Percentiles rank a stretch among this genome's conserved stretches.
Evolutionary conservation across 2,329 filamentous ascomycete species (phyloP).

Genomic region (Xylariales sp.): DNA sequence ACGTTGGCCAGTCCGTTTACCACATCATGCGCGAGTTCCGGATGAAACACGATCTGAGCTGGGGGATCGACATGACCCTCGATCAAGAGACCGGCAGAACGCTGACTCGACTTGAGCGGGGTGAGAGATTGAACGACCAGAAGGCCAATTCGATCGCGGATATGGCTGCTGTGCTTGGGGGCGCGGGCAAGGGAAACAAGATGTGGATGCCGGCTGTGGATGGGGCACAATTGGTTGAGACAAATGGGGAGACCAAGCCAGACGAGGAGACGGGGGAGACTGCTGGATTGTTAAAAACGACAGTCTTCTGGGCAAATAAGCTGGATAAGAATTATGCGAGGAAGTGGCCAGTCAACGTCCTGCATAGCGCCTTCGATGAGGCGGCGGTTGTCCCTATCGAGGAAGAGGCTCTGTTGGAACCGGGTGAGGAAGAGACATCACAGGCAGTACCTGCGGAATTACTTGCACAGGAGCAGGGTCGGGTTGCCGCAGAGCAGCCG

Average conservation of each 20-base stretch:
- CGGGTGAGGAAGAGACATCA: not conserved
- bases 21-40: conserved; percentile 63
- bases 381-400: conserved; percentile 6
- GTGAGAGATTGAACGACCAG: conserved; percentile 52
- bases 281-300: conserved; percentile 33
- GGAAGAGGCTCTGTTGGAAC: too few relatives aligned
- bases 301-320: conserved; percentile 48
- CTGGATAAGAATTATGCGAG: conserved; percentile 42
- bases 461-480: conserved; percentile 11
- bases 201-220: conserved; percentile 27
- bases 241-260: conserved; percentile 14
- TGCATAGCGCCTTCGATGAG: conserved; percentile 29
- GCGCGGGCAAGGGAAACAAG: conserved; percentile 46
- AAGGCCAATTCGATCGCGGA: conserved; percentile 59
- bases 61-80: conserved; percentile 44
- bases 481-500: conserved; percentile 8
- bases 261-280: conserved; percentile 10
- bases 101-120: conserved; percentile 39
- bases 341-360: conserved; percentile 49
- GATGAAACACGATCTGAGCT: conserved; percentile 57
- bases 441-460: conserved; percentile 10
- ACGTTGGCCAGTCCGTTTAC: conserved; percentile 54
- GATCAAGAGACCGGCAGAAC: conserved; percentile 30
- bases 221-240: conserved; percentile 14
- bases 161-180: conserved; percentile 53